Percentiles rank a stretch among this genome's conserved stretches.
Conservation (phyloP, 1,284 basidiomycete genomes). For the Pseudozyma sp. region DNA sequence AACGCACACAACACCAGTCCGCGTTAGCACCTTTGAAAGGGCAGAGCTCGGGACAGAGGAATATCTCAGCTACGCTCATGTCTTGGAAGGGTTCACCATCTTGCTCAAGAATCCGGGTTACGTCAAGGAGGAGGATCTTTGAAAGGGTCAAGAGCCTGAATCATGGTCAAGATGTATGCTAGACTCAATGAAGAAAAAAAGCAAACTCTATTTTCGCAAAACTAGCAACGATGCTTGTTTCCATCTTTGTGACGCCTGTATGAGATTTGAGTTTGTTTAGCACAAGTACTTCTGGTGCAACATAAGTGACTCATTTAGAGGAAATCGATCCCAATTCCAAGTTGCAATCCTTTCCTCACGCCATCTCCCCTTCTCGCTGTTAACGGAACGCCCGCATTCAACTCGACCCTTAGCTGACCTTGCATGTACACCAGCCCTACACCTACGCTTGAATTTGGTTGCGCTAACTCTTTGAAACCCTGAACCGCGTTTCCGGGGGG, state of each 20-base stretch:
- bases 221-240: background rate
- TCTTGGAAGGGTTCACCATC: slow-evolving; percentile 65
- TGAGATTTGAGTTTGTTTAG: background rate
- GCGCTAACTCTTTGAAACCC: slow-evolving; percentile 15
- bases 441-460: slow-evolving; percentile 79
- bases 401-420: slow-evolving; percentile 84
- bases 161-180: slow-evolving; percentile 5
- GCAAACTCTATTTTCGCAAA: no score
- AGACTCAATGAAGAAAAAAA: background rate
- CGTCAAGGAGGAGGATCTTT: slow-evolving; percentile 64
- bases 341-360: slow-evolving; percentile 82
- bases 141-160: background rate
- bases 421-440: slow-evolving; percentile 91
- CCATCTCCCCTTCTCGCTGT: slow-evolving; percentile 82
- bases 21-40: slow-evolving; percentile 90
- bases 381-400: slow-evolving; percentile 92
- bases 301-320: background rate
- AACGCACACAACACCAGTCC: slow-evolving; percentile 94
- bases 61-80: slow-evolving; percentile 86
- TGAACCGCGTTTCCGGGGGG: background rate
- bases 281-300: background rate
- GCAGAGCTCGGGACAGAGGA: slow-evolving; percentile 97
- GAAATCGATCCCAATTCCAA: slow-evolving; percentile 82
- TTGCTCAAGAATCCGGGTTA: slow-evolving; percentile 70
- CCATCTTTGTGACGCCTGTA: background rate